Conservation (phyloP, 371 early-diverging fungal species). For the Mycotypha africana region DNA sequence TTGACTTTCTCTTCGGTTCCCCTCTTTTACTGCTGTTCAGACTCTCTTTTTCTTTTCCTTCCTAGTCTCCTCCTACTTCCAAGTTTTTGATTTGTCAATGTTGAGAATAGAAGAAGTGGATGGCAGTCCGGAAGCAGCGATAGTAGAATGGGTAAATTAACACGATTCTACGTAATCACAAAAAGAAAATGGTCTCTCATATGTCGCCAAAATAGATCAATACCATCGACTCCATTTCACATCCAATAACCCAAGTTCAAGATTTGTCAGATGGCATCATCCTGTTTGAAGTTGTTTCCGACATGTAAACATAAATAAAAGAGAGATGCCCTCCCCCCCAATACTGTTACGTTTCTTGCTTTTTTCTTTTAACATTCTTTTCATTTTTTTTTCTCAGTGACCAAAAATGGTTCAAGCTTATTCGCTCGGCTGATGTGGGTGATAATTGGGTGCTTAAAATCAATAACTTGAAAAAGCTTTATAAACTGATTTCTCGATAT, state of each 20-base stretch:
- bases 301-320: constrained; percentile 61
- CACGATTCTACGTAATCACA: neutral
- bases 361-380: neutral
- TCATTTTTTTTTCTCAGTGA: constrained; percentile 51
- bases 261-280: constrained; percentile 80
- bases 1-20: no score
- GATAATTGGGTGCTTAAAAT: constrained; percentile 92
- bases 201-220: constrained; percentile 54
- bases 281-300: constrained; percentile 75
- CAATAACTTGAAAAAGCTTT: constrained; percentile 85
- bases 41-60: no score
- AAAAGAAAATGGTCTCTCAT: neutral
- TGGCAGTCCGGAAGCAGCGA: constrained; percentile 25
- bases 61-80: no score
- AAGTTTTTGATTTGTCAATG: no score
- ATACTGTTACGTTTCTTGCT: no score
- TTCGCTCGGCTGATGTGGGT: constrained; percentile 68
- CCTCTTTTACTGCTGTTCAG: no score
- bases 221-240: constrained; percentile 64
- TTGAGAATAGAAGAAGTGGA: constrained; percentile 16
- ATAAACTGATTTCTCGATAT: constrained; percentile 77
- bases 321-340: no score
- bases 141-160: constrained; percentile 36
- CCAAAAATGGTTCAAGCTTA: constrained; percentile 81
- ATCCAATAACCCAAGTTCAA: constrained; percentile 48